Base-by-base conservation (phyloP, 805 yeast species). In the Ogataea dorogensis region DNA sequence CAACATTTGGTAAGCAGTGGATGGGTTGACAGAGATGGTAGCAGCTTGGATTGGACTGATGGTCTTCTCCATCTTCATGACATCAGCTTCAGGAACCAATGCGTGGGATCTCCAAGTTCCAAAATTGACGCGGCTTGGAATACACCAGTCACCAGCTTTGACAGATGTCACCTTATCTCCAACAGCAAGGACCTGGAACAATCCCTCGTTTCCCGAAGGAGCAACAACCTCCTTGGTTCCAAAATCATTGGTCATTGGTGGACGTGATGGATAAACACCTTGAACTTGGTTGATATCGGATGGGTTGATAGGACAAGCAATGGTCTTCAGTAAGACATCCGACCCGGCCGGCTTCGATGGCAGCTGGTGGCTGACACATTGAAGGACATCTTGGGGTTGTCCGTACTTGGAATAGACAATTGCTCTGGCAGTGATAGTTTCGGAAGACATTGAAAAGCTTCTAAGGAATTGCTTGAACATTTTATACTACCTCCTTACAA, bases 51-150 rank as follows among this genome's bases (percentile, higher is more conserved):
- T 68, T 11, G 71, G 49, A 11, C 71, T 58, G 11, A 82, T 58
- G 33, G 76, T 77, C 36, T 69, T 70, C 15, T 81, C 77, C 31
- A 89, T 62, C 49, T 72, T 72, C 50, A 77, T 71, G 54, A 87
- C 67, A 19, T 77, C 70, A 1, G 64, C 57, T 10, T 71, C 73
- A 2, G 56, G 58, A 6, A 80, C 73, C 31, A 81, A 56, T 7
- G 84, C 80, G 47, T 82, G 86, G 3, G 91, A 76, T 43, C 95
- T 72, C 99, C 99, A 93, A 3, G 98, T 91, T 19, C 98, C 99
- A 41, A 80, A 81, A 49, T 84, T 82, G 9, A 87, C 82, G 25
- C 65, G 65, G 8, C 75, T 54, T 8, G 98, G 97, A 28, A 91
- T 74, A 24, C 81, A 86, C 89, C 95, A 87, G 59, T 93, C 98